Conservation (phyloP, 495 filamentous ascomycete species). For the Tuber calosporum region DNA sequence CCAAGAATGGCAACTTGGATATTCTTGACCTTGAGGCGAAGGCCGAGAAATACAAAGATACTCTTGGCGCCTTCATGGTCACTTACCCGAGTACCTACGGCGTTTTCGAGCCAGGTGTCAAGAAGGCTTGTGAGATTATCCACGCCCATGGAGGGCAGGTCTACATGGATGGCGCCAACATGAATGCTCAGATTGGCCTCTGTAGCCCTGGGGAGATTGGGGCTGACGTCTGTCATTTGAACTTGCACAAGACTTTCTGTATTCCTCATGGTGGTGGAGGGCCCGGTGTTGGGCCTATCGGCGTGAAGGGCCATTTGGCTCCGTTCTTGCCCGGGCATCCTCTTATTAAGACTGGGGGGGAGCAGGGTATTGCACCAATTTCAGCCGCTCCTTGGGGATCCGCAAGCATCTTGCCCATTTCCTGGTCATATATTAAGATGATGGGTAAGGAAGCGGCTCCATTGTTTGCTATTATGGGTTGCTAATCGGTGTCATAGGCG, state of each 20-base stretch:
- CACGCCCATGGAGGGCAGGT: slow-evolving; percentile 88
- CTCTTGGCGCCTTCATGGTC: slow-evolving; percentile 94
- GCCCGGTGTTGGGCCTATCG: slow-evolving; percentile 91
- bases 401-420: slow-evolving; percentile 90
- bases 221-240: slow-evolving; percentile 95
- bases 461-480: slow-evolving; percentile 39
- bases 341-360: slow-evolving; percentile 57
- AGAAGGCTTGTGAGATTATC: slow-evolving; percentile 76
- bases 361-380: slow-evolving; percentile 61
- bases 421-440: slow-evolving; percentile 95
- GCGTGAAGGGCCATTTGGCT: slow-evolving; percentile 74
- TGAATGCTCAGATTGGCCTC: slow-evolving; percentile 97
- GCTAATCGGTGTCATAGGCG: slow-evolving; percentile 44
- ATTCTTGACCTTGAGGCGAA: slow-evolving; percentile 77
- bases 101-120: slow-evolving; percentile 88
- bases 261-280: slow-evolving; percentile 96
- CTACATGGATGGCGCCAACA: slow-evolving; percentile 99
- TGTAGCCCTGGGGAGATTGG: slow-evolving; percentile 97
- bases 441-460: slow-evolving; percentile 53
- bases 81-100: slow-evolving; percentile 97
- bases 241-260: slow-evolving; percentile 98
- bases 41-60: slow-evolving; percentile 74
- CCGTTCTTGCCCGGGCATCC: slow-evolving; percentile 74
- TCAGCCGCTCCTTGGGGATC: slow-evolving; percentile 85
- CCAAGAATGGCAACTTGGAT: slow-evolving; percentile 82